These are phyloP conservation scores for Blastobotrys mokoenaii DNA, from an alignment of 805 yeast species.

Conservation along the genomic window DNA sequence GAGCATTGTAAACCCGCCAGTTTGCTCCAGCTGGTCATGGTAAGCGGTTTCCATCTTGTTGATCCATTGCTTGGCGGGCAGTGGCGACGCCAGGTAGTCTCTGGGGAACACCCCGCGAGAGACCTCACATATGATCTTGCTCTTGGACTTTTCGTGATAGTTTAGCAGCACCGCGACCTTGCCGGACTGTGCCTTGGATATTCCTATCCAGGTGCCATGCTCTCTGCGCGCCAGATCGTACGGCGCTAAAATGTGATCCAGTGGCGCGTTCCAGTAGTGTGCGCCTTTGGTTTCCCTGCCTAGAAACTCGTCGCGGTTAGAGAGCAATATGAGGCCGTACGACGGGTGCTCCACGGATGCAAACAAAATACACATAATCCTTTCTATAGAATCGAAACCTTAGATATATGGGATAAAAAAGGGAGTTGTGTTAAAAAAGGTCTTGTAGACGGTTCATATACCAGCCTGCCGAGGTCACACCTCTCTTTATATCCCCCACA, in stretches of 20 bases:
- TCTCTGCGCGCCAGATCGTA: slow-evolving; percentile 62
- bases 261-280: slow-evolving; percentile 27
- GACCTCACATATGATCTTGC: slow-evolving; percentile 27
- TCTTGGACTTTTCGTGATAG: slow-evolving; percentile 46
- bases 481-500: no score
- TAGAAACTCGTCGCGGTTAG: slow-evolving; percentile 84
- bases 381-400: neutral
- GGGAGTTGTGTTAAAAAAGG: no score
- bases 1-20: slow-evolving; percentile 59
- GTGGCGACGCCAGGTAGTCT: slow-evolving; percentile 33
- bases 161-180: slow-evolving; percentile 70
- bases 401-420: no score
- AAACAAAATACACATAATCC: slow-evolving; percentile 70
- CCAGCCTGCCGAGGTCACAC: no score
- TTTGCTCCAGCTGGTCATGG: slow-evolving; percentile 26
- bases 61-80: slow-evolving; percentile 40
- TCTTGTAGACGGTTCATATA: no score
- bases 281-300: slow-evolving; percentile 64
- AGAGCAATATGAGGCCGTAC: slow-evolving; percentile 65
- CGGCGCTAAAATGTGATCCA: slow-evolving; percentile 50
- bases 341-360: slow-evolving; percentile 62
- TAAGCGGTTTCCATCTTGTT: slow-evolving; percentile 20
- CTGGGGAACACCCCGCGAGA: slow-evolving; percentile 49
- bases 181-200: slow-evolving; percentile 39
- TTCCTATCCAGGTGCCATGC: slow-evolving; percentile 91